phyloP scores from a whole-genome alignment of 192 early-diverging fungal genomes.

The Entomortierella chlamydospora region DNA sequence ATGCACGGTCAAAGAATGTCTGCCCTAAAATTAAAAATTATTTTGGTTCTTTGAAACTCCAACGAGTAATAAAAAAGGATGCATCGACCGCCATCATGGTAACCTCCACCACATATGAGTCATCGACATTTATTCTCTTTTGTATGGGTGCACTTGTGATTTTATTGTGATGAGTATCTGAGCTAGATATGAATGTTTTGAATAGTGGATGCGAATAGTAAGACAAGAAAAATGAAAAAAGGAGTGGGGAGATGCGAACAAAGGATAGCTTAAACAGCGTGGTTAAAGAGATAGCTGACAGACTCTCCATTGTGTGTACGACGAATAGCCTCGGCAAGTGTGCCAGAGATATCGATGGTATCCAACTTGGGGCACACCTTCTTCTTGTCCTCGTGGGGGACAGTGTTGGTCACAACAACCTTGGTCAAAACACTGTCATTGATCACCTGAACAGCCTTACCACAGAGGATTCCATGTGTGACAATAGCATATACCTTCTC shows the following conservation, averaged over 20 bases:
- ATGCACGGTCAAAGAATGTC: no score
- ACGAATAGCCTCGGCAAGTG: constrained; percentile 89
- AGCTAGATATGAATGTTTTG: background rate
- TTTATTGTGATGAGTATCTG: constrained; percentile 5
- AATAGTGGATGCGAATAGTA: constrained; percentile 5
- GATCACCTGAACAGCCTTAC: constrained; percentile 92
- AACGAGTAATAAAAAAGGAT: no score
- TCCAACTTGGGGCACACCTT: constrained; percentile 82
- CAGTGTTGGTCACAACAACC: constrained; percentile 86
- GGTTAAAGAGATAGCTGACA: constrained; percentile 84
- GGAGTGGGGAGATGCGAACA: constrained; percentile 14
- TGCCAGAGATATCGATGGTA: constrained; percentile 85
- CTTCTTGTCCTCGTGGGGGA: constrained; percentile 86
- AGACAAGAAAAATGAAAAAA: constrained; percentile 12
- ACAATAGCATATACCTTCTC: constrained; percentile 94
- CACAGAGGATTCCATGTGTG: constrained; percentile 93
- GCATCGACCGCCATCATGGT: no score
- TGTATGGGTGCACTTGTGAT: background rate
- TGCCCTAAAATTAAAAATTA: no score
- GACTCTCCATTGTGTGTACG: constrained; percentile 97
- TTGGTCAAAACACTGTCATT: constrained; percentile 80
- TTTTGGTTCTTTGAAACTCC: no score
- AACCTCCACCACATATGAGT: no score
- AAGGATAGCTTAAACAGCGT: constrained; percentile 43
- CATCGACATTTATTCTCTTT: no score